Evolutionary conservation across 768 basidiomycete genomes (phyloP).

Genomic region (Tephrocybe sp.): DNA sequence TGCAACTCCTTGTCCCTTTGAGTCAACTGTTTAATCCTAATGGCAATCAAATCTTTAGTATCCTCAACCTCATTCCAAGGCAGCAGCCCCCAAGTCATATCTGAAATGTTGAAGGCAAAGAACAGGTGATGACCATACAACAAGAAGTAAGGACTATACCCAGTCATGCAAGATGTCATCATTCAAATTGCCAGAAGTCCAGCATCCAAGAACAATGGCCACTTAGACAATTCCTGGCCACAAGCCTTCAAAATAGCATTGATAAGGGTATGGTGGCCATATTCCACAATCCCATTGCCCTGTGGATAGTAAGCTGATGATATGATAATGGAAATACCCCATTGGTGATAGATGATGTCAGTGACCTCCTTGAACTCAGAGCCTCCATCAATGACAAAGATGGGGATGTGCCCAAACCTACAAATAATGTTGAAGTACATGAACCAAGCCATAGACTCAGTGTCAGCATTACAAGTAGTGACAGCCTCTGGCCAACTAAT

Average conservation of each 20-base stretch:
- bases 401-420: neutral
- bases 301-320: constrained; percentile 13
- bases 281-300: constrained; percentile 30
- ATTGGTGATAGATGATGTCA: constrained; percentile 20
- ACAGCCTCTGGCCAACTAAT: constrained; percentile 21
- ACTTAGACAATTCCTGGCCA: constrained; percentile 19
- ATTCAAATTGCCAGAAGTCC: constrained; percentile 26
- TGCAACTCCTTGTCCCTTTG: constrained; percentile 19
- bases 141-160: constrained; percentile 28
- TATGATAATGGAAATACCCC: constrained; percentile 24
- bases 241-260: constrained; percentile 21
- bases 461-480: neutral
- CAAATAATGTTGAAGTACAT: constrained; percentile 26
- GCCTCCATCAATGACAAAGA: constrained; percentile 29
- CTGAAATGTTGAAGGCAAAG: constrained; percentile 26
- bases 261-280: constrained; percentile 24
- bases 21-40: constrained; percentile 21
- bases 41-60: constrained; percentile 24
- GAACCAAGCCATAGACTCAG: constrained; percentile 19
- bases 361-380: too few species aligned
- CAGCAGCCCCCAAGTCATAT: constrained; percentile 27
- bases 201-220: constrained; percentile 25
- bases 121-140: constrained; percentile 5
- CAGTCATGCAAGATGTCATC: constrained; percentile 25
- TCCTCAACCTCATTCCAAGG: constrained; percentile 23